phyloP scores from a whole-genome alignment of 169 alveolate genomes.

The Plasmodium gaboni region DNA sequence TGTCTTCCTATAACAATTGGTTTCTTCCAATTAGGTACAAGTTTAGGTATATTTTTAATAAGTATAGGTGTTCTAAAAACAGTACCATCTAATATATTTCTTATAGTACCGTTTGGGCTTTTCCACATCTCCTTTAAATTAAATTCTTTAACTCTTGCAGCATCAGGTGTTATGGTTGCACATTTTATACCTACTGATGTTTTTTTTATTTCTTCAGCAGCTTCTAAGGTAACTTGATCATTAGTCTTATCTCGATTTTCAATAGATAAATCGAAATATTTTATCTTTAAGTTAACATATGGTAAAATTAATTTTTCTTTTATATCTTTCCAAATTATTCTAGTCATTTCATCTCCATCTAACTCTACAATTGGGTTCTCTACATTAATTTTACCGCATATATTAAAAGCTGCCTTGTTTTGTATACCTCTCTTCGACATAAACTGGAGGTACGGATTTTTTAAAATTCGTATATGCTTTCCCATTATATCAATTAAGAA shows the following conservation, averaged over 20 bases:
- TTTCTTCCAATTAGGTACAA: slow-evolving; percentile 94
- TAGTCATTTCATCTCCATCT: slow-evolving; percentile 98
- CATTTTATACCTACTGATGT: slow-evolving; percentile 95
- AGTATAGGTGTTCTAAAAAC: slow-evolving; percentile 96
- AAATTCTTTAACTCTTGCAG: slow-evolving; percentile 95
- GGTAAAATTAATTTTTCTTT: slow-evolving; percentile 93
- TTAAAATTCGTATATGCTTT: too few relatives aligned
- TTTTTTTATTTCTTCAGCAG: slow-evolving; percentile 94
- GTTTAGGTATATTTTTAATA: slow-evolving; percentile 92
- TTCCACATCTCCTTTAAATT: slow-evolving; percentile 95
- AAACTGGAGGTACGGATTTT: too few relatives aligned
- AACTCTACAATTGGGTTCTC: slow-evolving; percentile 93
- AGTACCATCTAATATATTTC: slow-evolving; percentile 95
- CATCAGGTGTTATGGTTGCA: slow-evolving; percentile 98
- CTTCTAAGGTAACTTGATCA: slow-evolving; percentile 96
- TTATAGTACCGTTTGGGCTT: slow-evolving; percentile 96
- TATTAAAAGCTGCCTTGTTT: slow-evolving; percentile 14
- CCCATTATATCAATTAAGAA: too few relatives aligned
- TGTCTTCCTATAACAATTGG: slow-evolving; percentile 97
- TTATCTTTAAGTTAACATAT: slow-evolving; percentile 91
- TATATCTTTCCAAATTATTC: slow-evolving; percentile 93
- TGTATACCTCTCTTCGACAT: not conserved
- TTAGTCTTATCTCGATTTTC: slow-evolving; percentile 93
- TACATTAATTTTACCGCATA: slow-evolving; percentile 49
- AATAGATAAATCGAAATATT: slow-evolving; percentile 93